phyloP scores from a whole-genome alignment of 352 stramenopile species.

The Aphanomyces euteiches region DNA sequence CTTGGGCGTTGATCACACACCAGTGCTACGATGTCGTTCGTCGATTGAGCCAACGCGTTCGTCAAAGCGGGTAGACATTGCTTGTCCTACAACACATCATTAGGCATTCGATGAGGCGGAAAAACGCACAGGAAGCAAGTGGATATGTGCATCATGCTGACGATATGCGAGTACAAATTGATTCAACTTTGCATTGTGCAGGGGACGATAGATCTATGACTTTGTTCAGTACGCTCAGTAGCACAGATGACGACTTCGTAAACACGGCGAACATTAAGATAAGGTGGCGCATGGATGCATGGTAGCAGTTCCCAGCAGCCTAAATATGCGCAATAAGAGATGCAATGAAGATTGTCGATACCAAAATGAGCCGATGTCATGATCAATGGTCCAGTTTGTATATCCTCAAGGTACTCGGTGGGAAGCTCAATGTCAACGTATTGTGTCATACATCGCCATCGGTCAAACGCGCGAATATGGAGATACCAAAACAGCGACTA shows the following conservation, averaged over 20 bases:
- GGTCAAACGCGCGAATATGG: conserved; percentile 21
- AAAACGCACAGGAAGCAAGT: conserved; percentile 10
- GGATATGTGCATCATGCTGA: background rate
- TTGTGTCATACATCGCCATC: conserved; percentile 18
- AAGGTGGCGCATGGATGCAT: conserved; percentile 16
- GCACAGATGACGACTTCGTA: conserved; percentile 2
- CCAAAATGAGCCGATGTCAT: conserved; percentile 20
- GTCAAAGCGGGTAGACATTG: conserved; percentile 15
- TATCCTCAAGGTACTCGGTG: conserved; percentile 10
- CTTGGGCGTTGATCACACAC: conserved; percentile 27
- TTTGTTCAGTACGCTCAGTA: background rate
- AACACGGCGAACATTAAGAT: conserved; percentile 3
- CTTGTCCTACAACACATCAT: conserved; percentile 17
- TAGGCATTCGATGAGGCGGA: background rate
- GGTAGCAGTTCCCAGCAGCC: conserved; percentile 29
- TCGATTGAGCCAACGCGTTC: background rate
- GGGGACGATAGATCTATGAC: conserved; percentile 26
- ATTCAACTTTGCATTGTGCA: conserved; percentile 22
- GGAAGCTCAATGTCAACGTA: conserved; percentile 24
- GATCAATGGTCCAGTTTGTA: conserved; percentile 4
- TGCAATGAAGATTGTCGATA: background rate
- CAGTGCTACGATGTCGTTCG: conserved; percentile 8
- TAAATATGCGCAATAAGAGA: background rate
- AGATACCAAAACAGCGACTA: conserved; percentile 28
- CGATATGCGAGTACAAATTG: background rate